Evolutionary conservation across 208 protist genomes (phyloP), one percentile per base, ranked within the genome.

Genomic region (Crithidia sp.): DNA sequence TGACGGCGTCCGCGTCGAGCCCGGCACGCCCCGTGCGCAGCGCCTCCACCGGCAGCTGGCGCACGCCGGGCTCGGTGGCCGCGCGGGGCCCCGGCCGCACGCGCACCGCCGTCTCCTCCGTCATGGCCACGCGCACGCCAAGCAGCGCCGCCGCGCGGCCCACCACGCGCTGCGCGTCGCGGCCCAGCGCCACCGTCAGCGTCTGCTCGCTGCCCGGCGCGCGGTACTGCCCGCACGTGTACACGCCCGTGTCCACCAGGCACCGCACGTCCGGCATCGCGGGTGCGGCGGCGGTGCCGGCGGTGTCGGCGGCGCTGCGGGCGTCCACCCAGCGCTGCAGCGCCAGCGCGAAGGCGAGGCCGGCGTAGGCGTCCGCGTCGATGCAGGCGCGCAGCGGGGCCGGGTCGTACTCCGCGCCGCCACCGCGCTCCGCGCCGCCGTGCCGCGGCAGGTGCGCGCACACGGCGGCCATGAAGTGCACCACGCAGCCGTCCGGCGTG

Each of bases 91-190:
- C n/a, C n/a, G n/a, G n/a, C n/a, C n/a, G 68, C 77, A 86, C 71
- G 16, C 80, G 76, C 73, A 65, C 45, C 58, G 58, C 72, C 52
- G 77, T 84, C 47, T 82, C 81, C 72, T 82, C 81, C 56, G 74
- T 82, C 59, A 81, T 64, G 47, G 68, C 77, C 8, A 82, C 55
- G 61, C 39, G 40, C 54, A 71, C 67, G 17, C 72, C 72, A 39
- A 76, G 55, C 54, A 17, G 49, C 28, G 53, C 63, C 47, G 74
- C 63, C 37, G 77, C 41, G 16, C 47, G 41, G 43, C 77, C 72
- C 41, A 86, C 36, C n/a, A 71, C 63, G 43, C 63, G 65, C 45
- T 58, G 43, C 67, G 68, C 55, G 65, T 84, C 70, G 50, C 77
- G 76, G 55, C 81, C 77, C 6, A 67, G 49, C 13, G 70, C 66